Evolutionary conservation across 1,284 basidiomycete species (phyloP).

Genomic region (Moesziomyces parantarcticus): DNA sequence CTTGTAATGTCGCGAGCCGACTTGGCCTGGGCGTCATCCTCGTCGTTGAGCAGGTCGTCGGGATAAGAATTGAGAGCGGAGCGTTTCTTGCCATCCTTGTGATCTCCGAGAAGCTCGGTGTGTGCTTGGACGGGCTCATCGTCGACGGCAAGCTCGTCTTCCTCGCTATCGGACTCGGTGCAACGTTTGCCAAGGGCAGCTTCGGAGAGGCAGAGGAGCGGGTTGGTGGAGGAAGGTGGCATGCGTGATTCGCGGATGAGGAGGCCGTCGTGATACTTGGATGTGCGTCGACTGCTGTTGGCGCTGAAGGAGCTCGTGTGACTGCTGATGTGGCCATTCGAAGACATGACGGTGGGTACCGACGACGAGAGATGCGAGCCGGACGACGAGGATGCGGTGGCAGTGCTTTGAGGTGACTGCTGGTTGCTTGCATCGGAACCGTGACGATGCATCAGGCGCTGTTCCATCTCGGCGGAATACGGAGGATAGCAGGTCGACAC

Average conservation of each 20-base stretch:
- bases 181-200: conserved; percentile 48
- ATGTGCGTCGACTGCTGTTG: conserved; percentile 33
- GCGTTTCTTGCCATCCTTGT: conserved; percentile 18
- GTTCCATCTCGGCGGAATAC: conserved; percentile 3
- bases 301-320: conserved; percentile 20
- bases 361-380: conserved; percentile 27
- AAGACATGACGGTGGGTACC: conserved; percentile 19
- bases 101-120: conserved; percentile 11
- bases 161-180: conserved; percentile 42
- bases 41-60: conserved; percentile 23
- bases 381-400: conserved; percentile 19
- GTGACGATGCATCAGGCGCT: conserved; percentile 15
- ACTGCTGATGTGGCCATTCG: conserved; percentile 18
- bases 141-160: conserved; percentile 33
- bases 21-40: conserved; percentile 30
- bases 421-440: conserved; percentile 44
- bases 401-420: conserved; percentile 33
- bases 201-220: conserved; percentile 47
- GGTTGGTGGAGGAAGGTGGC: conserved; percentile 48
- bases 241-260: conserved; percentile 44
- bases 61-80: conserved; percentile 6
- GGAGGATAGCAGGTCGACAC: conserved; percentile 6
- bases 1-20: conserved; percentile 35
- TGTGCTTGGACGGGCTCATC: conserved; percentile 6
- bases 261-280: conserved; percentile 48